phyloP scores from a whole-genome alignment of 1,284 basidiomycete species.

The Papiliotrema laurentii region DNA sequence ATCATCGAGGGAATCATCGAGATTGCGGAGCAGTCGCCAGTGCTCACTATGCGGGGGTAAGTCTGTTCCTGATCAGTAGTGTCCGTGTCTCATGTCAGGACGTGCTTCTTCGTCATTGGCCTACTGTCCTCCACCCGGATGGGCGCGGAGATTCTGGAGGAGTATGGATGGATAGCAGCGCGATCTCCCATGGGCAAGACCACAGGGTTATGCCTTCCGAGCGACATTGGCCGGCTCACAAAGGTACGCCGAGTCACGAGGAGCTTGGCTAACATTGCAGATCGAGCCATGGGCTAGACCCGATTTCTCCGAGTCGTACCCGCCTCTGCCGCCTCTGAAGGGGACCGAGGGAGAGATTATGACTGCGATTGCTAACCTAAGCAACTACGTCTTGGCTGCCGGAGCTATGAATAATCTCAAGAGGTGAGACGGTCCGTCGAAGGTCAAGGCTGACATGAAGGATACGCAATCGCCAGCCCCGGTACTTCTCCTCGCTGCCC shows the following conservation, averaged over 20 bases:
- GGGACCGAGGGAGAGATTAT: constrained; percentile 80
- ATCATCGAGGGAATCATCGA: constrained; percentile 83
- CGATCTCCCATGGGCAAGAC: constrained; percentile 79
- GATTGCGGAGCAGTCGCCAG: constrained; percentile 81
- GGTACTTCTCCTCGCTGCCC: constrained; percentile 67
- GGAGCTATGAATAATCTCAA: constrained; percentile 81
- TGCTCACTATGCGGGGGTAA: constrained; percentile 90
- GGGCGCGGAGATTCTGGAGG: constrained; percentile 78
- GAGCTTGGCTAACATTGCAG: constrained; percentile 47
- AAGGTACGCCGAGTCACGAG: constrained; percentile 54
- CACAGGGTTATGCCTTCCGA: constrained; percentile 84
- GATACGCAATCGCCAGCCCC: constrained; percentile 65
- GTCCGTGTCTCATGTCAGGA: constrained; percentile 54
- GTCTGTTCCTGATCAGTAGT: constrained; percentile 26
- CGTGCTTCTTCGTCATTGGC: constrained; percentile 93
- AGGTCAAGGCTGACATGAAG: constrained; percentile 47
- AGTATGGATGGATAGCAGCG: constrained; percentile 88
- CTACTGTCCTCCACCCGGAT: constrained; percentile 68
- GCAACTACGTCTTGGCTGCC: constrained; percentile 93
- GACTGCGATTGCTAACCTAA: constrained; percentile 84
- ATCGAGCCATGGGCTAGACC: constrained; percentile 67
- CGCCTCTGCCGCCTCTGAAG: constrained; percentile 59
- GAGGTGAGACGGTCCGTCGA: constrained; percentile 54
- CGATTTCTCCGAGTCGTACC: constrained; percentile 39
- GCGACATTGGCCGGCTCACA: constrained; percentile 73